These are phyloP conservation scores for Monascus purpureus DNA, from an alignment of 495 filamentous ascomycete species.

Conservation along the genomic window DNA sequence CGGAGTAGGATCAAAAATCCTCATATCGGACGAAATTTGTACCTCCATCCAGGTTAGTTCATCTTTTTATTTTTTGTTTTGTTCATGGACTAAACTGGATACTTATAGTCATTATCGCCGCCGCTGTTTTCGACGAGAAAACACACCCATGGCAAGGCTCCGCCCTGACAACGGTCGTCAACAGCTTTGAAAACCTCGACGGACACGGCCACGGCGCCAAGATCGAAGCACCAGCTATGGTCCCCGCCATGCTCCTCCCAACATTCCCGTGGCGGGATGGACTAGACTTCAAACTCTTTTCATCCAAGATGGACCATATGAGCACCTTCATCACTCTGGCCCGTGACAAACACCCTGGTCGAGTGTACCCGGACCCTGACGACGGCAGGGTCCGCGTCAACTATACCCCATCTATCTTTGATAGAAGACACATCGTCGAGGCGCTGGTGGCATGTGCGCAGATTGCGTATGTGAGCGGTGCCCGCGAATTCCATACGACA, in stretches of 20 bases:
- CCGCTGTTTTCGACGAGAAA: conserved; percentile 50
- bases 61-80: neutral
- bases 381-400: conserved; percentile 48
- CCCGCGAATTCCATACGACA: conserved; percentile 56
- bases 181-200: conserved; percentile 72
- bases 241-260: conserved; percentile 42
- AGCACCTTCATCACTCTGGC: conserved; percentile 53
- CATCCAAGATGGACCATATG: conserved; percentile 46
- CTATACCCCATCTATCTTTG: conserved; percentile 56
- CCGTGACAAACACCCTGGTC: conserved; percentile 60
- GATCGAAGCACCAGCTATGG: conserved; percentile 58
- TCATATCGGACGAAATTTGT: conserved; percentile 73
- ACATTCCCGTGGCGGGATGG: conserved; percentile 49
- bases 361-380: conserved; percentile 58
- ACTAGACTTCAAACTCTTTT: conserved; percentile 51
- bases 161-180: conserved; percentile 62
- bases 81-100: conserved; percentile 5
- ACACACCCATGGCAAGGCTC: conserved; percentile 66
- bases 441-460: conserved; percentile 60
- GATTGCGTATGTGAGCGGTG: conserved; percentile 63
- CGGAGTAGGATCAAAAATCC: conserved; percentile 62
- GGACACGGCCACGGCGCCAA: conserved; percentile 72
- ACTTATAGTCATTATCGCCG: conserved; percentile 33
- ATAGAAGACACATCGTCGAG: conserved; percentile 52
- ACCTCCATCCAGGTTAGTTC: conserved; percentile 55